phyloP scores from a whole-genome alignment of 495 filamentous ascomycete species.

The Parathielavia appendiculata region DNA sequence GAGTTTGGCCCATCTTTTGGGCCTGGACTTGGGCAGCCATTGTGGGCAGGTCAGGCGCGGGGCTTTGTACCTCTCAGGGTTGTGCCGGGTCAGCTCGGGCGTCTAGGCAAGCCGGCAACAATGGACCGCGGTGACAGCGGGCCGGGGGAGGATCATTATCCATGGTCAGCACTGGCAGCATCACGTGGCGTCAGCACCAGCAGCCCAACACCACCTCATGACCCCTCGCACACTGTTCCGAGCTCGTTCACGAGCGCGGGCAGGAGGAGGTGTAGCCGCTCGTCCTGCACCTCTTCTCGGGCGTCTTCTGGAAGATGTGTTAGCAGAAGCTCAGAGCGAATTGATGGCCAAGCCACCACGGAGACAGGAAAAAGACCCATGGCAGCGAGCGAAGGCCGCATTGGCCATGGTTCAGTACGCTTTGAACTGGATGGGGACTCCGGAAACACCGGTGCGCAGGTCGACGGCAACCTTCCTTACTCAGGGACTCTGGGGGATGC shows the following conservation, averaged over 20 bases:
- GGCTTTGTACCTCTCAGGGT: conserved; percentile 10
- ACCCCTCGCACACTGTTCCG: conserved; percentile 16
- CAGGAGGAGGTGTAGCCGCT: conserved; percentile 13
- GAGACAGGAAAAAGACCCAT: conserved; percentile 19
- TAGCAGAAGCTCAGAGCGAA: conserved; percentile 21
- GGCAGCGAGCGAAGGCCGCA: conserved; percentile 9
- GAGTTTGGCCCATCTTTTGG: neutral
- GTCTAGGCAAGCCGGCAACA: conserved; percentile 13
- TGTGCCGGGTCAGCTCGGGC: conserved; percentile 15
- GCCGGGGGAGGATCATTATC: conserved; percentile 22
- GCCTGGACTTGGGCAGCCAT: neutral
- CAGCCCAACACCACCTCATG: conserved; percentile 14
- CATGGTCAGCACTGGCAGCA: conserved; percentile 23
- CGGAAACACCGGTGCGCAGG: neutral
- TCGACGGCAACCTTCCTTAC: neutral
- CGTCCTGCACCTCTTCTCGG: conserved; percentile 11
- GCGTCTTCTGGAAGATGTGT: conserved; percentile 10
- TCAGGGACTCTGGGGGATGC: neutral
- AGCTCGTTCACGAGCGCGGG: conserved; percentile 4
- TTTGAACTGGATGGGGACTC: neutral
- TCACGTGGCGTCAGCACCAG: conserved; percentile 34
- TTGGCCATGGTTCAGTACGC: neutral
- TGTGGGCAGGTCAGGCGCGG: conserved; percentile 11
- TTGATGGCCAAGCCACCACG: neutral
- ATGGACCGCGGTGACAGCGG: conserved; percentile 25